Percentiles rank a stretch among this genome's conserved stretches.
phyloP scores from a whole-genome alignment of 768 basidiomycete genomes.

The Pleurotus tuoliensis region DNA sequence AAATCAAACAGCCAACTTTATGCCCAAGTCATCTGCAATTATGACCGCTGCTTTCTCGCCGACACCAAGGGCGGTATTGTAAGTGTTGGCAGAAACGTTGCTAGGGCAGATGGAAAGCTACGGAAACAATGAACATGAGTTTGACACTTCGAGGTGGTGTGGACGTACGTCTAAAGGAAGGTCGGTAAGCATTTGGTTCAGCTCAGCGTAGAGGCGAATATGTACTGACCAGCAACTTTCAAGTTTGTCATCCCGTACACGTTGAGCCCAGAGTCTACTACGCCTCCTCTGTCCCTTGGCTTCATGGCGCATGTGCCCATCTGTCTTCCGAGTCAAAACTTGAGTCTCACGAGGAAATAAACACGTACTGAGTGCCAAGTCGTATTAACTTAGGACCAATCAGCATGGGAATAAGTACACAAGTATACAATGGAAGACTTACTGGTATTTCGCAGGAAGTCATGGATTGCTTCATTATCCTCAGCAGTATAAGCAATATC shows the following conservation, averaged over 20 bases:
- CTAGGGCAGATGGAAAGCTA: constrained; percentile 34
- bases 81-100: constrained; percentile 39
- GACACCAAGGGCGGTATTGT: constrained; percentile 39
- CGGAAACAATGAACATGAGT: neutral
- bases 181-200: neutral
- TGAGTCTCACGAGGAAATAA: too few relatives aligned
- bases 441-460: neutral
- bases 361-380: constrained; percentile 42
- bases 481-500: constrained; percentile 2
- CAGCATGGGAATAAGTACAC: neutral
- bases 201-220: neutral
- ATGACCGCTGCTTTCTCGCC: constrained; percentile 63
- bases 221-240: constrained; percentile 49
- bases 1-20: constrained; percentile 9
- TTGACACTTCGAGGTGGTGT: neutral
- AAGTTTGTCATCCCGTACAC: constrained; percentile 58
- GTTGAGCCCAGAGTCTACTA: constrained; percentile 58
- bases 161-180: neutral
- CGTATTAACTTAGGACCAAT: constrained; percentile 27
- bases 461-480: constrained; percentile 3
- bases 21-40: constrained; percentile 51
- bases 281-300: constrained; percentile 50
- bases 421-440: neutral
- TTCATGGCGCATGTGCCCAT: constrained; percentile 71
- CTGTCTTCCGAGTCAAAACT: constrained; percentile 21